These are phyloP conservation scores for Niebla homalea DNA, from an alignment of 495 filamentous ascomycete species.

Conservation along the genomic window DNA sequence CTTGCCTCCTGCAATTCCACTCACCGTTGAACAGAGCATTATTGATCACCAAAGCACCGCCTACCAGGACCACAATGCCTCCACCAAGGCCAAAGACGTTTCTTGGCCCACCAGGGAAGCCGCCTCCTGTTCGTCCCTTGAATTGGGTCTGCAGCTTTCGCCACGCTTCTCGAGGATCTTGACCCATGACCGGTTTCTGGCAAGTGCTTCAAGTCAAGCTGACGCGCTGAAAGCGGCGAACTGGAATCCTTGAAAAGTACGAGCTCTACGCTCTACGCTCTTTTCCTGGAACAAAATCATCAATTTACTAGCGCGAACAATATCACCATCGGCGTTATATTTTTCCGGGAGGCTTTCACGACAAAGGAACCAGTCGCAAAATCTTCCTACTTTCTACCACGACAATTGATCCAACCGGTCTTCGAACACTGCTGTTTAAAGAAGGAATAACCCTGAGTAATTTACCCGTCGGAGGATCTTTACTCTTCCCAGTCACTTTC, in stretches of 20 bases:
- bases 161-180: conserved; percentile 52
- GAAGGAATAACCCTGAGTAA: too few relatives aligned
- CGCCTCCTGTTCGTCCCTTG: conserved; percentile 33
- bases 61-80: conserved; percentile 47
- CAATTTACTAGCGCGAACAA: too few relatives aligned
- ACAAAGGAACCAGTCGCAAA: too few relatives aligned
- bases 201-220: neutral
- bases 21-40: conserved; percentile 89
- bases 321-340: too few relatives aligned
- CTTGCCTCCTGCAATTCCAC: neutral
- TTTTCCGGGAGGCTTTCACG: too few relatives aligned
- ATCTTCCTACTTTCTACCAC: too few relatives aligned
- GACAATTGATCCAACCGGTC: too few relatives aligned
- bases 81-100: conserved; percentile 38
- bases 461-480: neutral
- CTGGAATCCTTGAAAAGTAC: too few relatives aligned
- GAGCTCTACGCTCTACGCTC: too few relatives aligned
- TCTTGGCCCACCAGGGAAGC: conserved; percentile 27
- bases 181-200: conserved; percentile 25
- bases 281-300: too few relatives aligned
- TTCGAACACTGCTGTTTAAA: too few relatives aligned
- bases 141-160: conserved; percentile 42
- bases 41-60: conserved; percentile 51
- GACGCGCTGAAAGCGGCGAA: too few relatives aligned
- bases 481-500: neutral